These are phyloP conservation scores for Globisporangium alternatum DNA, from an alignment of 352 stramenopile genomes.

Conservation along the genomic window DNA sequence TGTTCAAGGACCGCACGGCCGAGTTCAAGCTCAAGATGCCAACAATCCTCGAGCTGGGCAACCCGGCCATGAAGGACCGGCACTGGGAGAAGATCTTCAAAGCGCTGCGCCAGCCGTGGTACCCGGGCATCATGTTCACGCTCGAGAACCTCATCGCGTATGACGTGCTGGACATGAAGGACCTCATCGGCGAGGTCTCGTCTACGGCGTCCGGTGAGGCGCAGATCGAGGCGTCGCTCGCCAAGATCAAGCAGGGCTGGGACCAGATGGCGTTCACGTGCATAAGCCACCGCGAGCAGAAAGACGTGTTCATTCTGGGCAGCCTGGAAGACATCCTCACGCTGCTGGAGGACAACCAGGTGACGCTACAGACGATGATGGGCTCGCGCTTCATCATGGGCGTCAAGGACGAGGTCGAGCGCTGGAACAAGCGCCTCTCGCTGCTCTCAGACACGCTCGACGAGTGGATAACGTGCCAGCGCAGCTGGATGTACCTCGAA, in stretches of 20 bases:
- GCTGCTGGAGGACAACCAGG: slow-evolving; percentile 90
- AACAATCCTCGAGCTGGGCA: slow-evolving; percentile 90
- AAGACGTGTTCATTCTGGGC: slow-evolving; percentile 89
- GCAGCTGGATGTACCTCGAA: slow-evolving; percentile 89
- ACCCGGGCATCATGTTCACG: slow-evolving; percentile 86
- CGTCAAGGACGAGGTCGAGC: slow-evolving; percentile 89
- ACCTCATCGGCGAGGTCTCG: slow-evolving; percentile 84
- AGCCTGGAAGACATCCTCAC: slow-evolving; percentile 89
- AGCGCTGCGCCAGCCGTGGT: slow-evolving; percentile 82
- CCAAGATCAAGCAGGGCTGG: slow-evolving; percentile 89
- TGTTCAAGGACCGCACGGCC: slow-evolving; percentile 84
- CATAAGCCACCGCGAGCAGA: slow-evolving; percentile 80
- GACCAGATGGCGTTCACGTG: slow-evolving; percentile 85
- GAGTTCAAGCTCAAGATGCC: slow-evolving; percentile 92
- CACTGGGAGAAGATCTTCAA: slow-evolving; percentile 96
- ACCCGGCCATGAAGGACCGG: slow-evolving; percentile 90
- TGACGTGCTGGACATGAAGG: slow-evolving; percentile 87
- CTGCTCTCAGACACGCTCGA: slow-evolving; percentile 81
- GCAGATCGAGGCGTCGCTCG: slow-evolving; percentile 87
- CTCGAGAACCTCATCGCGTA: slow-evolving; percentile 88
- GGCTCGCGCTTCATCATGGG: slow-evolving; percentile 90
- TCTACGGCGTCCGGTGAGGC: slow-evolving; percentile 85
- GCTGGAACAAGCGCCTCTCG: slow-evolving; percentile 87
- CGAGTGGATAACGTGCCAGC: slow-evolving; percentile 83
- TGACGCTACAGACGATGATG: slow-evolving; percentile 92